Evolutionary conservation across 2,329 filamentous ascomycete genomes (phyloP), one percentile per base, ranked within the genome.

Genomic region (Leptodontidium sp.): DNA sequence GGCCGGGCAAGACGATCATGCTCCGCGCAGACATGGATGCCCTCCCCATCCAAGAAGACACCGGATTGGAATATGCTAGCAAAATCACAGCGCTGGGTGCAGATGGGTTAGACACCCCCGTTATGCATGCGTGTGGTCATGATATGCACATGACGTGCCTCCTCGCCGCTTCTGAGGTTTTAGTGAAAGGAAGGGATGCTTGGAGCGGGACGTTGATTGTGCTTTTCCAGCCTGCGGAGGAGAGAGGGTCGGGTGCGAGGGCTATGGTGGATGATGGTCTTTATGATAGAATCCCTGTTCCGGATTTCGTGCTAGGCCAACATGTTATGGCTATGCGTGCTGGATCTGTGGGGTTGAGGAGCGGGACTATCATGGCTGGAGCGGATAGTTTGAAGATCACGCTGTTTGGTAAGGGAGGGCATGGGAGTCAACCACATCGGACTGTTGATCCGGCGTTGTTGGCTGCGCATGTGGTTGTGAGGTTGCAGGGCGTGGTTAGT

Each of bases 121-220:
- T 89, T 0, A 91, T 91, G 89, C 90, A 91, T 77, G 89, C 88
- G 26, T 91, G 89, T 76, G 90, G 89, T 0, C 89, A 91, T 73
- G 88, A 90, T 72, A 87, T 90, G 80, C 89, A 92, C 75, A 86
- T 91, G 32, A 83, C 87, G 0, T 80, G 81, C 40, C 80, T 91
- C 3, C 80, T 91, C 1, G 89, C 84, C 0, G 84, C 86, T 0
- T 83, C 87, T 0, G 81, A 84, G 24, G 79, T 84, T 0, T 79
- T 93, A 0, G 77, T 82, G 0, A 77, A 77, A 0, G 75, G 79
- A 0, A 81, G 78, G n/a, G 72, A 82, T 0, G 40, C 70, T 0
- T 93, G 90, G 90, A 80, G 77, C 11, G 90, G 90, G 0, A 92
- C 88, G 0, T 73, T 92, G 24, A 79, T 93, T 5, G 77, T 90